Evolutionary conservation across 495 filamentous ascomycete species (phyloP), one percentile per base, ranked within the genome.

Genomic region (Penicillium paradoxum): DNA sequence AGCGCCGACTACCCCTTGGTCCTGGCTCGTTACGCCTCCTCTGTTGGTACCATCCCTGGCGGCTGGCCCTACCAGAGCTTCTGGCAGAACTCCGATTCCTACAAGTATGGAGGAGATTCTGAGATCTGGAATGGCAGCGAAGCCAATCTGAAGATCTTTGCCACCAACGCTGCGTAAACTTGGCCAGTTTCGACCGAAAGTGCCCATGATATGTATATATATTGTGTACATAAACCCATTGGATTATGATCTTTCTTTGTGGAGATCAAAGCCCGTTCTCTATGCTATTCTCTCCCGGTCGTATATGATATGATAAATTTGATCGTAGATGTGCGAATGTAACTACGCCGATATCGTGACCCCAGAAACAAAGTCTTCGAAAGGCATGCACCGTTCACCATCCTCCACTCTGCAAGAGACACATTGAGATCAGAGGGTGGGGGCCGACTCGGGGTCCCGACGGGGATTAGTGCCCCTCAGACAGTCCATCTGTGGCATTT

Each of bases 41-140:
- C 66, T 0, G 59, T 75, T 1, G 81, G 82, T 10, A 73, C 73
- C 0, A 68, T 83, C 14, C 83, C 82, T 3, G 80, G 75, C 6
- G 77, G 82, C 15, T 86, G 83, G 83, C 58, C 71, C 2, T 77
- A 65, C 57, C 76, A 84, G 64, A 81, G 77, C 25, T 75, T 85
- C 61, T 86, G 82, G 82, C 82, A 85, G 65, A 75, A 65, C 30
- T 43, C 59, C 6, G 62, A 65, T 33, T 40, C 46, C 5, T 65
- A 79, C 56, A 56, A n/a, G 14, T 63, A 55, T 25, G 62, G 62
- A 6, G 62, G 62, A 3, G 62, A 65, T 34, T 65, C 62, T 7
- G 62, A 65, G 11, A 15, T 65, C n/a, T 65, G 62, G 62, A 65
- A 65, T 49, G 62, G 62, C 19, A 59, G 44, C 21, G 56, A 57